Conservation (phyloP, 164 flowering plant genomes). For the Umbilicus rupestris region DNA sequence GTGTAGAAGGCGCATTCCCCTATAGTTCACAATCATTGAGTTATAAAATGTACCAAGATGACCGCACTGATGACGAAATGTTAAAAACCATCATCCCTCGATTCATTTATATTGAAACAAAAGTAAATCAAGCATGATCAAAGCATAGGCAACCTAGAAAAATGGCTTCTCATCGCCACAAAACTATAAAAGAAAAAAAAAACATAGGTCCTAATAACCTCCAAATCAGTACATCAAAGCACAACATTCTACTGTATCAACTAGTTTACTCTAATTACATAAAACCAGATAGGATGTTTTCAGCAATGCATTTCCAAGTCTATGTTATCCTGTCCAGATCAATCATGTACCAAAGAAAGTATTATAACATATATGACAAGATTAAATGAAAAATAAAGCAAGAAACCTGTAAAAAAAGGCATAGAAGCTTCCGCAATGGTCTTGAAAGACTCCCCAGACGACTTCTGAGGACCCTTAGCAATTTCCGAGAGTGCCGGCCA, state of each 20-base stretch:
- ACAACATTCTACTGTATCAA: no score
- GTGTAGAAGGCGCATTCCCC: slow-evolving; percentile 11
- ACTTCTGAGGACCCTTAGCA: slow-evolving; percentile 17
- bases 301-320: no score
- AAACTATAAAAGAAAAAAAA: no score
- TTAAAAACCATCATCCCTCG: background rate
- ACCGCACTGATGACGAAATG: background rate
- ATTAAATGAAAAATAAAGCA: background rate
- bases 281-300: no score
- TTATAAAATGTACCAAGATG: background rate
- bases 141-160: no score
- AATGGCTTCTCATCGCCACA: no score
- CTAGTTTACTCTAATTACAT: no score
- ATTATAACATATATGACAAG: background rate
- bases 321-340: background rate
- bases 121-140: no score
- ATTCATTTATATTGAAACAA: background rate
- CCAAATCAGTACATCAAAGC: no score
- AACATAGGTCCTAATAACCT: no score
- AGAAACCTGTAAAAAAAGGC: slow-evolving; percentile 20
- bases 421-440: slow-evolving; percentile 14
- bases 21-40: background rate
- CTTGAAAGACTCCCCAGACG: slow-evolving; percentile 19
- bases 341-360: background rate
- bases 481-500: slow-evolving; percentile 41